Percentiles rank a stretch among this genome's conserved stretches.
These are phyloP conservation scores for sorghum (Sorghum bicolor) DNA, from an alignment of 176 grass and related monocot genomes.

Conservation along the genomic window Sorghum_bicolor_NCBIv3 NC_012870.2:68100501-68101000, in stretches of 20 bases:
- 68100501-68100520: slow-evolving; percentile 92
- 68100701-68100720: slow-evolving; percentile 99
- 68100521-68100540: slow-evolving; percentile 91
- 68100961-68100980: slow-evolving; percentile 76
- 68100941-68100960: slow-evolving; percentile 86
- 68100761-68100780: slow-evolving; percentile 98
- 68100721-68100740: slow-evolving; percentile 99
- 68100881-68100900: slow-evolving; percentile 85
- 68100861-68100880: slow-evolving; percentile 72
- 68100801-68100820: slow-evolving; percentile 92
- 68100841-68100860: slow-evolving; percentile 89
- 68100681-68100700: slow-evolving; percentile 95
- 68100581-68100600: slow-evolving; percentile 85
- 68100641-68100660: slow-evolving; percentile 95
- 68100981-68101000: slow-evolving; percentile 42
- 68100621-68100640: slow-evolving; percentile 96
- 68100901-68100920: slow-evolving; percentile 83
- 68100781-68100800: slow-evolving; percentile 95
- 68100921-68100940: slow-evolving; percentile 92
- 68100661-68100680: slow-evolving; percentile 96
- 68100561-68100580: slow-evolving; percentile 97
- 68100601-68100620: slow-evolving; percentile 99
- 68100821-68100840: slow-evolving; percentile 97
- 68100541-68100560: slow-evolving; percentile 97
- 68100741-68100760: slow-evolving; percentile 97